These are phyloP conservation scores for Botrytis squamosa DNA, from an alignment of 2,329 filamentous ascomycete species.

Conservation along the genomic window DNA sequence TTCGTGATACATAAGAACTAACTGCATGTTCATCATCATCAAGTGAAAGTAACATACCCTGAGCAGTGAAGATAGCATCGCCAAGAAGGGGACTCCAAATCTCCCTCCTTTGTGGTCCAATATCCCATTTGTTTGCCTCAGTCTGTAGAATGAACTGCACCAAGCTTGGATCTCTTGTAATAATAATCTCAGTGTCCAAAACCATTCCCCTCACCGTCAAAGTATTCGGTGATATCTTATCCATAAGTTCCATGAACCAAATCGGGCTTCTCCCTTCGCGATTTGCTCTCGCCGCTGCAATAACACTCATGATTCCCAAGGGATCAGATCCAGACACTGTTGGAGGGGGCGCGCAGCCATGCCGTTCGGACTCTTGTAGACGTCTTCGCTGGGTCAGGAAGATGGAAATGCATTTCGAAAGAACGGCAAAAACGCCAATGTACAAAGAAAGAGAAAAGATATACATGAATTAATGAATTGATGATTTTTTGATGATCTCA, in stretches of 20 bases:
- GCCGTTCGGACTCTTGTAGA: neutral
- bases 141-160: constrained; percentile 1
- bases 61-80: constrained; percentile 31
- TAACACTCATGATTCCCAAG: neutral
- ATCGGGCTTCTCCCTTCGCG: neutral
- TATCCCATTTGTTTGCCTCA: constrained; percentile 38
- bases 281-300: neutral
- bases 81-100: constrained; percentile 38
- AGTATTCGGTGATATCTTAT: neutral
- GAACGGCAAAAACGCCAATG: neutral
- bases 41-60: neutral
- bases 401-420: neutral
- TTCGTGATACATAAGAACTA: neutral
- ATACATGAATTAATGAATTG: constrained; percentile 2
- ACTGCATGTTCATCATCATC: neutral
- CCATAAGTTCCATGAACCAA: constrained; percentile 13
- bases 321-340: neutral
- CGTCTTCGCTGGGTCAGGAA: neutral
- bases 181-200: constrained; percentile 9
- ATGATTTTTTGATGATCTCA: neutral
- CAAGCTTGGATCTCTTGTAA: constrained; percentile 9
- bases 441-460: constrained; percentile 4
- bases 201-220: neutral
- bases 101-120: constrained; percentile 39
- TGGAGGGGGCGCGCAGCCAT: neutral